phyloP scores from a whole-genome alignment of 2,329 filamentous ascomycete species.

The Epichloe sp. region DNA sequence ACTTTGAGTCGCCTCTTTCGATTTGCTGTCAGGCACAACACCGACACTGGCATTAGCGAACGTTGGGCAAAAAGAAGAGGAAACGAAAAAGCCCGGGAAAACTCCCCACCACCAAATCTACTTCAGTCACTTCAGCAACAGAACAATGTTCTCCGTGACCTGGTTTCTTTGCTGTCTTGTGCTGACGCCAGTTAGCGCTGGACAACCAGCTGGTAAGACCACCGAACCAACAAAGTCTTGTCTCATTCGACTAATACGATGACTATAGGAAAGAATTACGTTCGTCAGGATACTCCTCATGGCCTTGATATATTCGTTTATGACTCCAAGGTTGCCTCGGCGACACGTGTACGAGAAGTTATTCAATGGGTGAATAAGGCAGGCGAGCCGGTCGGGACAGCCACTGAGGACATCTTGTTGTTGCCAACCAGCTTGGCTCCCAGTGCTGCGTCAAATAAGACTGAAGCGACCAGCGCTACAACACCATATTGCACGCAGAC shows the following conservation, averaged over 20 bases:
- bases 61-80: too few species aligned
- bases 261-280: background rate
- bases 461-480: background rate
- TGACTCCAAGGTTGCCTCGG: conserved; percentile 21
- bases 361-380: conserved; percentile 48
- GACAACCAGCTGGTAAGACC: background rate
- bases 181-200: background rate
- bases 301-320: conserved; percentile 19
- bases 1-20: background rate
- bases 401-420: conserved; percentile 22
- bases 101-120: too few species aligned
- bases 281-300: background rate
- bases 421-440: conserved; percentile 7
- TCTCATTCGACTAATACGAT: background rate
- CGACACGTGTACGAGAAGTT: conserved; percentile 32
- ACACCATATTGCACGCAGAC: conserved; percentile 3
- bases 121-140: background rate
- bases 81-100: background rate
- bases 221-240: background rate
- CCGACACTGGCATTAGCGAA: too few species aligned
- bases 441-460: background rate
- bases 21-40: background rate
- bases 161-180: conserved; percentile 1
- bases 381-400: conserved; percentile 36
- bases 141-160: background rate